phyloP scores from a whole-genome alignment of 192 early-diverging fungal genomes.

The Umbelopsis vinacea region DNA sequence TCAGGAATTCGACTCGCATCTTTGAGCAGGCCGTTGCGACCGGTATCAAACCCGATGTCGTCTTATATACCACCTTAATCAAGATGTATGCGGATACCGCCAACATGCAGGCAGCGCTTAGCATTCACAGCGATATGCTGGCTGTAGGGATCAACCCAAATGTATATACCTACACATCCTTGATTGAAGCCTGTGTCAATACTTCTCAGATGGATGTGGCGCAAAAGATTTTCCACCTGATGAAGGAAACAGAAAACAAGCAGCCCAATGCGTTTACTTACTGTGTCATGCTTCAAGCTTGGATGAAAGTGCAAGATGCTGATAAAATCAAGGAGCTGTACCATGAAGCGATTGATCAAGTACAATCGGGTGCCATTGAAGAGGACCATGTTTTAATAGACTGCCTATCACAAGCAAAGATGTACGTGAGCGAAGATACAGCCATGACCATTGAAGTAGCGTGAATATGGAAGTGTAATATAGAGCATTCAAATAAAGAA shows the following conservation, averaged over 20 bases:
- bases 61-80: conserved; percentile 40
- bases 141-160: conserved; percentile 28
- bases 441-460: background rate
- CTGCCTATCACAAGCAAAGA: background rate
- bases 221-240: conserved; percentile 40
- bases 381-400: background rate
- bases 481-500: background rate
- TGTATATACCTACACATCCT: conserved; percentile 40
- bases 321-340: conserved; percentile 4
- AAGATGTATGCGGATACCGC: conserved; percentile 27
- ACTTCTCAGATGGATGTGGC: conserved; percentile 34
- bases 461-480: conserved; percentile 1
- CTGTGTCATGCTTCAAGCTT: conserved; percentile 33
- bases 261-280: conserved; percentile 44
- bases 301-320: background rate
- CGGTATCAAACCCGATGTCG: conserved; percentile 39
- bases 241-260: conserved; percentile 24
- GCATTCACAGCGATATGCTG: conserved; percentile 37
- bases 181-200: conserved; percentile 36
- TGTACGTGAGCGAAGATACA: background rate
- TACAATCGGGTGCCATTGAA: background rate
- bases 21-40: conserved; percentile 26
- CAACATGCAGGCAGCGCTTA: conserved; percentile 21
- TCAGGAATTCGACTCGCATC: conserved; percentile 17
- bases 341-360: background rate